Conservation (phyloP, 2,329 filamentous ascomycete species). For the Aspergillus udagawae region DNA sequence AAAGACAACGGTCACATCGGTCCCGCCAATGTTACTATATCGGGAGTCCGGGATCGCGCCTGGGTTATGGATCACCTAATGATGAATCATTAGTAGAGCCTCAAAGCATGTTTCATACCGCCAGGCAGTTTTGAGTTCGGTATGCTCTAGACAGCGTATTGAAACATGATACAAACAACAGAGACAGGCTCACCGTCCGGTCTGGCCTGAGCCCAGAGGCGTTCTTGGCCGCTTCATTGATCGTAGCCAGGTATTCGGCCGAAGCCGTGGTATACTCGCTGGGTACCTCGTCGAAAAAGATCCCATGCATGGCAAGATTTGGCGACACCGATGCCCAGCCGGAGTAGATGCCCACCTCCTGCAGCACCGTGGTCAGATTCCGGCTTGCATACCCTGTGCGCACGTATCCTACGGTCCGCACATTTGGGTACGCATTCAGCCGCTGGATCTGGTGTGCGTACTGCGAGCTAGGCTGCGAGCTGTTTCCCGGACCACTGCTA, state of each 20-base stretch:
- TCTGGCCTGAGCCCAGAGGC: conserved; percentile 2
- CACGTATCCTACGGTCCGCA: conserved; percentile 41
- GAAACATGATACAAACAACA: neutral
- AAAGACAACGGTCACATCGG: conserved; percentile 11
- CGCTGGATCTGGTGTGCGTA: conserved; percentile 33
- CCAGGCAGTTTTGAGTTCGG: neutral
- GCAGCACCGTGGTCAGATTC: conserved; percentile 27
- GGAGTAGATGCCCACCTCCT: conserved; percentile 36
- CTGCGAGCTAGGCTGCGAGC: conserved; percentile 27
- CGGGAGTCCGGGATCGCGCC: conserved; percentile 10
- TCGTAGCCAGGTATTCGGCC: conserved; percentile 18
- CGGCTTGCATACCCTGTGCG: conserved; percentile 32
- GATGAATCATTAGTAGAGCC: neutral
- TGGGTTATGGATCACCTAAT: conserved; percentile 14
- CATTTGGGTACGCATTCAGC: conserved; percentile 37
- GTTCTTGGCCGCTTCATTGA: conserved; percentile 15
- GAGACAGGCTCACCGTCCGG: conserved; percentile 7
- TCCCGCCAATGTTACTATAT: conserved; percentile 1
- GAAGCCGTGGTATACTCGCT: conserved; percentile 14
- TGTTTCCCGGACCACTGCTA: conserved; percentile 29
- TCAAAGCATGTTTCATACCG: neutral
- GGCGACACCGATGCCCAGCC: conserved; percentile 28
- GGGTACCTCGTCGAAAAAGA: conserved; percentile 40
- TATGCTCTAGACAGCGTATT: neutral
- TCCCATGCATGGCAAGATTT: conserved; percentile 32